phyloP scores from a whole-genome alignment of 176 grass and related monocot species.

The Aegilops bicornis region DNA sequence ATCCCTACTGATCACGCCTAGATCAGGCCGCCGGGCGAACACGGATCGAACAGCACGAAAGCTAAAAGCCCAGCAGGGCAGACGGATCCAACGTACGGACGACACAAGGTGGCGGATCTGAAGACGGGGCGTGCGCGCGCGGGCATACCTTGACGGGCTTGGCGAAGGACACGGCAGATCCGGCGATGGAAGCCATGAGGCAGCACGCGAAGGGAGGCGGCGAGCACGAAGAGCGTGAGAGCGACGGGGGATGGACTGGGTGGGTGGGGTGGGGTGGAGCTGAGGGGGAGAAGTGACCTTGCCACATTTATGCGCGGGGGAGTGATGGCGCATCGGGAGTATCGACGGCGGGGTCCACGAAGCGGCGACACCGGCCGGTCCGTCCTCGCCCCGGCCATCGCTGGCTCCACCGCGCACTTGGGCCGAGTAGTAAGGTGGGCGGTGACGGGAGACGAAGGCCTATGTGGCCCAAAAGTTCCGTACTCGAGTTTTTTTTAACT shows the following conservation, averaged over 20 bases:
- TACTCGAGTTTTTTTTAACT: too few relatives aligned
- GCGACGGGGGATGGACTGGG: not conserved
- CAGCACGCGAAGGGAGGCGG: constrained; percentile 17
- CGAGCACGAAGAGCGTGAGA: constrained; percentile 49
- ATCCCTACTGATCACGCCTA: not conserved
- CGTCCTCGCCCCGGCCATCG: not conserved
- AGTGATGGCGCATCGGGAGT: constrained; percentile 19
- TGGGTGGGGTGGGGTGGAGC: not conserved
- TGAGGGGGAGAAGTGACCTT: not conserved
- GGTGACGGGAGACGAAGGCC: too few relatives aligned
- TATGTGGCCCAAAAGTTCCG: too few relatives aligned
- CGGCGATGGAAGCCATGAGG: constrained; percentile 49
- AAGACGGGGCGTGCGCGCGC: not conserved
- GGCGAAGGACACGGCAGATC: constrained; percentile 47
- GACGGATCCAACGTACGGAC: not conserved
- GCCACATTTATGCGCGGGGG: not conserved
- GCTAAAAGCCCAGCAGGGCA: not conserved
- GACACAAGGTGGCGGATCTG: constrained; percentile 16
- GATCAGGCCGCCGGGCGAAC: not conserved
- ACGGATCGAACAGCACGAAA: not conserved
- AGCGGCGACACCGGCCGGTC: not conserved
- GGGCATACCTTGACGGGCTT: constrained; percentile 42
- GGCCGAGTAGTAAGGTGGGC: too few relatives aligned
- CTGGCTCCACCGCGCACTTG: too few relatives aligned
- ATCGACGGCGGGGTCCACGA: constrained; percentile 47